Percentiles rank a stretch among this genome's conserved stretches.
Conservation (phyloP, 495 filamentous ascomycete species). For the Trichoderma reesei region DNA sequence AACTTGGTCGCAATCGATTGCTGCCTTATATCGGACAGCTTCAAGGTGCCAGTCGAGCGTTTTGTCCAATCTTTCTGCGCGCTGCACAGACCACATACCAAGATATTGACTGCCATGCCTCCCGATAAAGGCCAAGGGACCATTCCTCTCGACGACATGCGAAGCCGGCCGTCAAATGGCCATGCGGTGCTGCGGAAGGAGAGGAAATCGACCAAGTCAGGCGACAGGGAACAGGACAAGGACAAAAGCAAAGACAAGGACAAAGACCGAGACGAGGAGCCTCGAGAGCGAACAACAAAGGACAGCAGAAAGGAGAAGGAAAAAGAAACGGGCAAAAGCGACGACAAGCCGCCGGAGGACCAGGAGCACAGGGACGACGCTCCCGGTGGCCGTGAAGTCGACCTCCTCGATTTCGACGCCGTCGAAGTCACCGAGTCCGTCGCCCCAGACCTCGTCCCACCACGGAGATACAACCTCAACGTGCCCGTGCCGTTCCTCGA, state of each 20-base stretch:
- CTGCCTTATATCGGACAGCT: background rate
- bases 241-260: background rate
- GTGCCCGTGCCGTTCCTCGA: background rate
- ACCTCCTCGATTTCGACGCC: background rate
- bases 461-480: background rate
- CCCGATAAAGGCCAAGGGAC: conserved; percentile 5
- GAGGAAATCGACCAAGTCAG: background rate
- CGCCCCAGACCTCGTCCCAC: background rate
- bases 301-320: background rate
- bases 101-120: no score
- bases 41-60: background rate
- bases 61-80: background rate
- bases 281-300: no score
- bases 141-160: conserved; percentile 2
- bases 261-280: no score
- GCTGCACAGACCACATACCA: background rate
- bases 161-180: background rate
- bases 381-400: background rate
- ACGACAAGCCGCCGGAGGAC: background rate
- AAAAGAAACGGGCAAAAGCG: no score
- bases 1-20: background rate
- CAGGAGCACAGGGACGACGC: background rate
- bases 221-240: background rate
- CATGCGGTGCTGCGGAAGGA: conserved; percentile 1
- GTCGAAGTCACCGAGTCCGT: background rate